Evolutionary conservation across 2,329 filamentous ascomycete species (phyloP).

Genomic region (Metarhizium anisopliae): DNA sequence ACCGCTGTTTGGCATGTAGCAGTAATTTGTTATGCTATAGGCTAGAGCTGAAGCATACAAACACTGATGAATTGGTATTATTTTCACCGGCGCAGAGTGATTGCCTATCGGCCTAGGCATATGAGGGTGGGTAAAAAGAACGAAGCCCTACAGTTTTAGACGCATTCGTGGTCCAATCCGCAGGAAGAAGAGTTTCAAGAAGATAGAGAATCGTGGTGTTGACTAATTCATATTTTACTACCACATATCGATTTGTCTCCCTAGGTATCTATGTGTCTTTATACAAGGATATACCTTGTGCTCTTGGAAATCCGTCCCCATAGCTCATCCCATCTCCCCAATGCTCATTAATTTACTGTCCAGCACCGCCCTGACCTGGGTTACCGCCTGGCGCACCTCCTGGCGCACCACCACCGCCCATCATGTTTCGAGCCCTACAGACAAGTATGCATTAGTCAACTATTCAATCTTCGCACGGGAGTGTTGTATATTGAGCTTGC

Average conservation of each 20-base stretch:
- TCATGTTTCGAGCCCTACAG: constrained; percentile 36
- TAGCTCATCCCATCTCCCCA: not conserved
- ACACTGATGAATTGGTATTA: not conserved
- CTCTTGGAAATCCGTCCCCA: not conserved
- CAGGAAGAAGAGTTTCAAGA: not conserved
- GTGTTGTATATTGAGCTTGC: not conserved
- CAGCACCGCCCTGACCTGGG: constrained; percentile 10
- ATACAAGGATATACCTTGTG: not conserved
- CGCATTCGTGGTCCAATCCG: not conserved
- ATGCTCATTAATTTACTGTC: not conserved
- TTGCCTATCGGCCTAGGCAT: not conserved
- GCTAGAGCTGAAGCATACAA: not conserved
- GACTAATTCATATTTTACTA: not conserved
- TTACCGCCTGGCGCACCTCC: constrained; percentile 17
- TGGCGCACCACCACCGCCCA: constrained; percentile 26
- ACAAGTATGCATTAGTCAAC: not conserved
- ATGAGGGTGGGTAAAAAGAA: not conserved
- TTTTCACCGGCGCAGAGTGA: not conserved
- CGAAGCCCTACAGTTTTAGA: not conserved
- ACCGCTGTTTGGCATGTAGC: not conserved
- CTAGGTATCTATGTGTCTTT: not conserved
- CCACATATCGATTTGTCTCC: not conserved
- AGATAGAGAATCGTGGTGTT: not conserved
- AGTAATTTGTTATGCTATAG: not conserved
- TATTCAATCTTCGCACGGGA: not conserved